Conservation (phyloP, 257 asterid species). For the Verbena officinalis region DNA sequence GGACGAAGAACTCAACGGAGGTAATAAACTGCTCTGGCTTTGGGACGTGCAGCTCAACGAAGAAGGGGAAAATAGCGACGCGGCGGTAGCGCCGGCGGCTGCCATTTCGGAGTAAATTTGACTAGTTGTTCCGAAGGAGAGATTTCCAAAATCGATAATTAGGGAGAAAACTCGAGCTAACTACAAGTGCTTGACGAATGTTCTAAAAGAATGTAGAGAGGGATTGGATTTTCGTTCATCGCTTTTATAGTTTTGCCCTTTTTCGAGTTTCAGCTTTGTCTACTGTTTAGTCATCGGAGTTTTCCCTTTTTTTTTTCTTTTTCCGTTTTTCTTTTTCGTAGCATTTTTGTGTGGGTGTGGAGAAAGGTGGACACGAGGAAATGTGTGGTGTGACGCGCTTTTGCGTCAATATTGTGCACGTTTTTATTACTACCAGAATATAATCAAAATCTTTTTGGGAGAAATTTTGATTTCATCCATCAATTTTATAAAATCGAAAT, state of each 20-base stretch:
- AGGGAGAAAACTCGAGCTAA: not conserved
- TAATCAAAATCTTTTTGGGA: too few species aligned
- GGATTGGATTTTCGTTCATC: constrained; percentile 35
- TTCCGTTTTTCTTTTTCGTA: not conserved
- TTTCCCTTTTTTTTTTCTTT: not conserved
- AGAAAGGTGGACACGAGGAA: constrained; percentile 8
- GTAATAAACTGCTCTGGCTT: constrained; percentile 35
- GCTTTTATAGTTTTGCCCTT: constrained; percentile 16
- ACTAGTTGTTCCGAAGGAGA: not conserved
- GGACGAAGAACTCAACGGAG: constrained; percentile 51
- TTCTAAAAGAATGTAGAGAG: constrained; percentile 33
- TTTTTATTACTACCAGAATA: too few species aligned
- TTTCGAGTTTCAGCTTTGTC: constrained; percentile 19
- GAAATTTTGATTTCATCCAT: too few species aligned
- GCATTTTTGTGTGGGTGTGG: constrained; percentile 38
- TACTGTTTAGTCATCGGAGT: constrained; percentile 18
- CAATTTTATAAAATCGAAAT: too few species aligned
- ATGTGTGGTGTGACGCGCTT: constrained; percentile 31
- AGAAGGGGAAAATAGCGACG: constrained; percentile 48
- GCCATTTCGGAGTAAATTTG: constrained; percentile 34
- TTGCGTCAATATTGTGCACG: constrained; percentile 29
- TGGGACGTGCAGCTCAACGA: constrained; percentile 33
- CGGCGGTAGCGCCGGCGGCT: constrained; percentile 38
- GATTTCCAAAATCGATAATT: not conserved
- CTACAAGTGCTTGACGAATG: constrained; percentile 39